Percentiles rank a stretch among this genome's conserved stretches.
Evolutionary conservation across 768 basidiomycete species (phyloP).

Genomic region (Termitomyces heimii): DNA sequence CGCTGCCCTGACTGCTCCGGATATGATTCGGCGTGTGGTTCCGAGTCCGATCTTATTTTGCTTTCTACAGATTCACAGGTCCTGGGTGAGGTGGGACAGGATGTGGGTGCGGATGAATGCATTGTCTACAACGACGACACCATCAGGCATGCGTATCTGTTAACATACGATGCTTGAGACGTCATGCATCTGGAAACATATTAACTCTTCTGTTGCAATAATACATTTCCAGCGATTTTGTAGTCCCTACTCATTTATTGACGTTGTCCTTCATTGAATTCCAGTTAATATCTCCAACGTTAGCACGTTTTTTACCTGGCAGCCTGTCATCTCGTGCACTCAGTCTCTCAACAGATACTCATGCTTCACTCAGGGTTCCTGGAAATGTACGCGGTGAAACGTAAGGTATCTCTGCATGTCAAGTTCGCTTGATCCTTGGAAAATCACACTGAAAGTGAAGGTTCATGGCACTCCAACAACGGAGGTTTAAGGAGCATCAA

Average conservation of each 20-base stretch:
- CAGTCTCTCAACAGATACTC: not conserved
- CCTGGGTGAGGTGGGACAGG: not conserved
- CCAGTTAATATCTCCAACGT: not conserved
- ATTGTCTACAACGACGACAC: not conserved
- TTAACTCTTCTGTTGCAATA: not conserved
- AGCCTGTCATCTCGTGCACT: not conserved
- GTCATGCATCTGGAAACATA: not conserved
- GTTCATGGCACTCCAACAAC: not conserved
- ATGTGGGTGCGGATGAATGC: not conserved
- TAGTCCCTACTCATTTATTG: not conserved
- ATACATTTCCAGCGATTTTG: not conserved
- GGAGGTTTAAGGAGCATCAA: not conserved
- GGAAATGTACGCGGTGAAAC: not conserved
- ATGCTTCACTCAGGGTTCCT: not conserved
- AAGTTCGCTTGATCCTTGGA: not conserved
- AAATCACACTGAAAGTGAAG: not conserved
- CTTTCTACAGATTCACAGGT: not conserved
- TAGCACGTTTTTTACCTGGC: not conserved
- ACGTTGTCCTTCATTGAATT: not conserved
- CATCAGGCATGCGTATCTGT: not conserved
- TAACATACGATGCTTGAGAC: not conserved
- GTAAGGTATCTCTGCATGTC: not conserved
- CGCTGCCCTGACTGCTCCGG: not conserved
- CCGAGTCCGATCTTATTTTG: not conserved
- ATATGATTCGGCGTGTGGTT: not conserved